phyloP scores from a whole-genome alignment of 1,284 basidiomycete species.

The Porodaedalea pini region DNA sequence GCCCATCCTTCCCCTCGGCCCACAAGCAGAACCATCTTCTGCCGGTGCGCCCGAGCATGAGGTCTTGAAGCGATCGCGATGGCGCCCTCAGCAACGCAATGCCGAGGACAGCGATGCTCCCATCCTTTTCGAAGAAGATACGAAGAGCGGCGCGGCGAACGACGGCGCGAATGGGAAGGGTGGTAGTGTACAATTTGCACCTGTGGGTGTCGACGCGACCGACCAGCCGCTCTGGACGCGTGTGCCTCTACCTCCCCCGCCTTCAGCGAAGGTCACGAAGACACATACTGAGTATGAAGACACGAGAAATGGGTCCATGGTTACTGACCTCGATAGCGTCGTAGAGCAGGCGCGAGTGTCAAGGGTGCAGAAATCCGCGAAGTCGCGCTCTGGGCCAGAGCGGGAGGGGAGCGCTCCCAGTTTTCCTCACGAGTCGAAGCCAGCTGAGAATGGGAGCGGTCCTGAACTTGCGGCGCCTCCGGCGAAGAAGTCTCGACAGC shows the following conservation, averaged over 20 bases:
- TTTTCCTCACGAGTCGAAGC: neutral
- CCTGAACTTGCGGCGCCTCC: neutral
- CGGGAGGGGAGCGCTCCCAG: too few relatives aligned
- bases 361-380: neutral
- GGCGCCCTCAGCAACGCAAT: neutral
- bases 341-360: neutral
- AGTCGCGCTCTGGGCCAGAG: neutral
- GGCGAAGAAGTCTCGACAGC: neutral
- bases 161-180: conserved; percentile 27
- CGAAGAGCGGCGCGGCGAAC: neutral
- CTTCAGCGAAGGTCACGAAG: conserved; percentile 1
- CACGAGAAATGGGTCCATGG: neutral
- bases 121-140: neutral
- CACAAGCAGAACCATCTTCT: neutral
- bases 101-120: neutral
- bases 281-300: neutral
- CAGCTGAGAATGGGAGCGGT: neutral
- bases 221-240: conserved; percentile 19
- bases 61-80: neutral
- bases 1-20: conserved; percentile 13
- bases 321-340: neutral
- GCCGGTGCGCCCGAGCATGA: neutral
- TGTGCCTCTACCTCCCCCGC: conserved; percentile 15
- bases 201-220: neutral
- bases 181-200: conserved; percentile 4